Evolutionary conservation across 2,329 filamentous ascomycete species (phyloP), one percentile per base, ranked within the genome.

Genomic region (Rhinocladiella similis): DNA sequence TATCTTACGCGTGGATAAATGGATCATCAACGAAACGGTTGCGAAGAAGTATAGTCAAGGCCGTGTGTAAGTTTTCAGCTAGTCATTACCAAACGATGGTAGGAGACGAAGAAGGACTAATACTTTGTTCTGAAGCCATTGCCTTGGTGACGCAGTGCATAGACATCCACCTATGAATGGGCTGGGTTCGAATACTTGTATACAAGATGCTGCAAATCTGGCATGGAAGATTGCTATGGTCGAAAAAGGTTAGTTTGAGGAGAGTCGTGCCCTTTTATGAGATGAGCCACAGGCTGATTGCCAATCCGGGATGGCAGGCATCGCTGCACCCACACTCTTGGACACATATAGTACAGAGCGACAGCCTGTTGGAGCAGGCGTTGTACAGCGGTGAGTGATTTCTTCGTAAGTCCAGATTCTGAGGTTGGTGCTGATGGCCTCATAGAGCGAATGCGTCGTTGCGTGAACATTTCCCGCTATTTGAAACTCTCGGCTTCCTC

Each of bases 1-100:
- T 64, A 75, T 85, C 43, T 49, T 83, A 16, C 69, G 76, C 52
- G 68, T 83, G 3, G 78, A 78, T 10, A 80, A 79, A 59, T 87
- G 84, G 84, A 73, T 70, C 48, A 80, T 86, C 63, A 84, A 85
- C 60, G 83, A 86, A 66, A 81, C 73, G 3, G 80, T 84, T 1
- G 84, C 83, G 0, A 78, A 84, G 65, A 69, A 71, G 5, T 87
- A 84, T 61, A 78, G 73, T 0, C 78, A 59, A 50, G 29, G 43
- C 22, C 41, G 78, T 38, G 72, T 80, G 68, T 76, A 70, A 61
- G 67, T 68, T 14, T 36, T 35, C 29, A 35, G n/a, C 22, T 5
- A 25, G 7, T 25, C 22, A 25, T 25, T 25, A 25, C 22, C 22
- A 25, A 7, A 7, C 22, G 22, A 25, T 25, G 22, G 7, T n/a